Percentiles rank a stretch among this genome's conserved stretches.
Evolutionary conservation across 2,329 filamentous ascomycete species (phyloP).

Genomic region (Ophiocordyceps camponoti-floridani): DNA sequence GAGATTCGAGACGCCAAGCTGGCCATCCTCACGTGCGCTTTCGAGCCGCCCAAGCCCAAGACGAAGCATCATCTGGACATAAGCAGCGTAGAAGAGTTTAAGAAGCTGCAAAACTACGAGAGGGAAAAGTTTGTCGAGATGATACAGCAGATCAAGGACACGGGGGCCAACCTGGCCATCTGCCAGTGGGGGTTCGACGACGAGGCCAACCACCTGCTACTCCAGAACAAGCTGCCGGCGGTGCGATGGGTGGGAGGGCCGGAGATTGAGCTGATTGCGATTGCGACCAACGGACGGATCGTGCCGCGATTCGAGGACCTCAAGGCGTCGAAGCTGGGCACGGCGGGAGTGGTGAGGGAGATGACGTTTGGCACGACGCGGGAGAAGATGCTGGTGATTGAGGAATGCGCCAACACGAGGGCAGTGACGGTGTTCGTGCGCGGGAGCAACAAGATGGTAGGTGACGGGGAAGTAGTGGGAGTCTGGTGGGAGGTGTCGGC

Average conservation of each 20-base stretch:
- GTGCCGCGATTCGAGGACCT: constrained; percentile 95
- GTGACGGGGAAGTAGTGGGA: neutral
- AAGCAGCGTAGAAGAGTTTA: constrained; percentile 92
- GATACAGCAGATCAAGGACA: constrained; percentile 96
- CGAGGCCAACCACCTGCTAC: constrained; percentile 90
- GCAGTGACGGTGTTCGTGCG: constrained; percentile 93
- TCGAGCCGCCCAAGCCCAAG: constrained; percentile 98
- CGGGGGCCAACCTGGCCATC: constrained; percentile 90
- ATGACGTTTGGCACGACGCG: constrained; percentile 94
- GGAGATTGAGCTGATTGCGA: constrained; percentile 95
- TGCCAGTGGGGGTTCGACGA: constrained; percentile 99
- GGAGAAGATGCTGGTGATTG: constrained; percentile 99
- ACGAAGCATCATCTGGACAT: constrained; percentile 99
- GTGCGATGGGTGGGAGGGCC: constrained; percentile 96
- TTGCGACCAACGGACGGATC: constrained; percentile 94
- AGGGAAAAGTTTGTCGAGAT: constrained; percentile 94
- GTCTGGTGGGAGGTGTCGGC: neutral
- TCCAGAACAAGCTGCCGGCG: constrained; percentile 90
- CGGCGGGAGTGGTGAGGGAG: constrained; percentile 76
- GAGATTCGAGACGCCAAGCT: constrained; percentile 93
- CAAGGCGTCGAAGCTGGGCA: constrained; percentile 76
- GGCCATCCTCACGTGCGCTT: constrained; percentile 92
- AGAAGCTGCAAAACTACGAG: constrained; percentile 92
- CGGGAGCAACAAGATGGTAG: constrained; percentile 97
- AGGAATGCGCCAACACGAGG: constrained; percentile 94